Evolutionary conservation across 2,329 filamentous ascomycete species (phyloP).

Genomic region (Talaromyces sp.): DNA sequence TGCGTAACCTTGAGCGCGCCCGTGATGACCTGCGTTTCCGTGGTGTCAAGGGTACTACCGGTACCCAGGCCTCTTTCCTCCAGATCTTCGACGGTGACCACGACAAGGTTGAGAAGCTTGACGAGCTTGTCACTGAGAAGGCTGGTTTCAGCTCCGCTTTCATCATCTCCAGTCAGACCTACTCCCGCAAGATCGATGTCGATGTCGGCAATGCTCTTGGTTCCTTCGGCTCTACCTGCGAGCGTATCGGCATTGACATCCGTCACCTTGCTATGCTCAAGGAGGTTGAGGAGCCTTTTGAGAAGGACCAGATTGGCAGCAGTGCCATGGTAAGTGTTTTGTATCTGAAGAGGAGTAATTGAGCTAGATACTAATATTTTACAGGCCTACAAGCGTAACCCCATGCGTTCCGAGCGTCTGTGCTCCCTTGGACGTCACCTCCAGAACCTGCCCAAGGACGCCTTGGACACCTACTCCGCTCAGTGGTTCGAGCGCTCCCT

Average conservation of each 20-base stretch:
- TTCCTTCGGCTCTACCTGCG: conserved; percentile 76
- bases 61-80: conserved; percentile 77
- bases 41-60: conserved; percentile 72
- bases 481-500: conserved; percentile 81
- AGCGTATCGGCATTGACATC: conserved; percentile 75
- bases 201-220: conserved; percentile 78
- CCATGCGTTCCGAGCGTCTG: conserved; percentile 61
- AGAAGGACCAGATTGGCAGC: conserved; percentile 75
- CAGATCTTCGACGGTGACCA: conserved; percentile 67
- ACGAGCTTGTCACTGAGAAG: conserved; percentile 66
- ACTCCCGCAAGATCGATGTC: conserved; percentile 80
- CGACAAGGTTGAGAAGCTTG: conserved; percentile 62
- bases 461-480: conserved; percentile 67
- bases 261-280: conserved; percentile 74
- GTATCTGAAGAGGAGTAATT: not conserved
- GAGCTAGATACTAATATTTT: conserved; percentile 42
- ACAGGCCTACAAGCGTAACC: conserved; percentile 66
- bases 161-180: conserved; percentile 72
- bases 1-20: conserved; percentile 71
- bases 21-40: conserved; percentile 73
- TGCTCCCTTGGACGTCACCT: conserved; percentile 62
- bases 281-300: conserved; percentile 83
- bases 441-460: conserved; percentile 57
- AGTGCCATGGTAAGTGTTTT: conserved; percentile 54
- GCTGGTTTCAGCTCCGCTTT: conserved; percentile 65